These are phyloP conservation scores for Penicillium simplicissimum DNA, from an alignment of 495 filamentous ascomycete species.

Conservation along the genomic window DNA sequence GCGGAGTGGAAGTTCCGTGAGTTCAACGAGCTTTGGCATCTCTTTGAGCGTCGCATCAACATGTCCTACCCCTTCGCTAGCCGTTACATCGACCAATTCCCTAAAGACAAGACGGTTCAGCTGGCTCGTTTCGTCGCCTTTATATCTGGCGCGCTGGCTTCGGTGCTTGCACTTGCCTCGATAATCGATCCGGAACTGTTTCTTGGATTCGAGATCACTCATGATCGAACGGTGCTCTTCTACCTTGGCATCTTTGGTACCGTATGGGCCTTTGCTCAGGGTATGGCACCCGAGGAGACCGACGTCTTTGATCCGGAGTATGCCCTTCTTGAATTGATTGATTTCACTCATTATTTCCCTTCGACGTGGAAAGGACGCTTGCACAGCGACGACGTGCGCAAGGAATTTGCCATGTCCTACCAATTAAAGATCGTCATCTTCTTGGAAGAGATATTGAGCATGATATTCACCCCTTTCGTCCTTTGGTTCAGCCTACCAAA, in stretches of 20 bases:
- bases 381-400: slow-evolving; percentile 81
- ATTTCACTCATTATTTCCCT: slow-evolving; percentile 89
- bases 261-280: slow-evolving; percentile 77
- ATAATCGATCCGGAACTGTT: slow-evolving; percentile 89
- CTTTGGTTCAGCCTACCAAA: slow-evolving; percentile 85
- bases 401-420: slow-evolving; percentile 85
- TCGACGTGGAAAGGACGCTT: slow-evolving; percentile 83
- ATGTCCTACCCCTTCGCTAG: slow-evolving; percentile 95
- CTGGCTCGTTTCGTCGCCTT: slow-evolving; percentile 82
- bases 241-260: slow-evolving; percentile 74
- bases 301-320: slow-evolving; percentile 90
- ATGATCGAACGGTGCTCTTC: slow-evolving; percentile 79
- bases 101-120: slow-evolving; percentile 89
- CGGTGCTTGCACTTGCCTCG: slow-evolving; percentile 77
- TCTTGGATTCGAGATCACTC: slow-evolving; percentile 85
- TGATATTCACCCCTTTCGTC: slow-evolving; percentile 87
- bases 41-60: slow-evolving; percentile 84
- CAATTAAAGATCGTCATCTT: slow-evolving; percentile 89
- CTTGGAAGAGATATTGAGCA: slow-evolving; percentile 86
- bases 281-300: slow-evolving; percentile 81
- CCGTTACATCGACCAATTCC: slow-evolving; percentile 93
- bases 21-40: slow-evolving; percentile 93
- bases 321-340: slow-evolving; percentile 80
- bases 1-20: slow-evolving; percentile 98
- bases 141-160: slow-evolving; percentile 78